Base-by-base conservation (phyloP, 306 rosid genomes). In the Senna siamea region DNA sequence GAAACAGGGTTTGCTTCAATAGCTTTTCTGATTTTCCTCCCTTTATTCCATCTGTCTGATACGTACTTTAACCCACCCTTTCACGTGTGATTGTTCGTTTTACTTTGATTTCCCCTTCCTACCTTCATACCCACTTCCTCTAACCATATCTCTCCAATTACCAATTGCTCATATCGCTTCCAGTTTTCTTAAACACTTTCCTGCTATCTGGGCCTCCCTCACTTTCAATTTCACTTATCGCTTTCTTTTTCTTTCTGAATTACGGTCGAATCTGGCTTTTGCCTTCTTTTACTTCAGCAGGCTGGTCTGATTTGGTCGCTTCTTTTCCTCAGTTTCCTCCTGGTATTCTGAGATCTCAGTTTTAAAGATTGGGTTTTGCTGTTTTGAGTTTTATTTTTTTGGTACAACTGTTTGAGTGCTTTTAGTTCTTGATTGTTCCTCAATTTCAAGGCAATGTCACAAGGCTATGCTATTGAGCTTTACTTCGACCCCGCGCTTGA, bases 401-500 rank as follows among this genome's bases (percentile, higher is more conserved):
- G n/a, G n/a, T n/a, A n/a, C n/a, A n/a, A n/a, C 70, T 66, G 40
- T 34, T 50, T 56, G 38, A 32, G 35, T 72, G 28, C 56, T 47
- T 41, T 57, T 9, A 38, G 52, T 69, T 75, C 9, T 75, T n/a
- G 66, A 41, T 23, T 44, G 22, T 7, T 35, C 53, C 54, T 61
- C 47, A 35, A 74, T 76, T 70, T 51, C 7, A 40, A 60, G 67
- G 80, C 87, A 82, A 90, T 89, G 97, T 84, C 97, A 57, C 79
- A 85, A 72, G 96, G 98, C 23, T 92, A 85, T 63, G 92, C 98
- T 5, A 87, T 95, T 71, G 99, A 95, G 86, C 93, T 95, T 8
- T 92, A 92, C 86, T 83, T 92, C 78, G 99, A 95, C 63, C 99
- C 98, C 0, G 98, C 98, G 0, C 87, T 92, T 15, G 99, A 95